Base-by-base conservation (phyloP, 2,329 filamentous ascomycete genomes). In the Alternaria hordeiaustralica region DNA sequence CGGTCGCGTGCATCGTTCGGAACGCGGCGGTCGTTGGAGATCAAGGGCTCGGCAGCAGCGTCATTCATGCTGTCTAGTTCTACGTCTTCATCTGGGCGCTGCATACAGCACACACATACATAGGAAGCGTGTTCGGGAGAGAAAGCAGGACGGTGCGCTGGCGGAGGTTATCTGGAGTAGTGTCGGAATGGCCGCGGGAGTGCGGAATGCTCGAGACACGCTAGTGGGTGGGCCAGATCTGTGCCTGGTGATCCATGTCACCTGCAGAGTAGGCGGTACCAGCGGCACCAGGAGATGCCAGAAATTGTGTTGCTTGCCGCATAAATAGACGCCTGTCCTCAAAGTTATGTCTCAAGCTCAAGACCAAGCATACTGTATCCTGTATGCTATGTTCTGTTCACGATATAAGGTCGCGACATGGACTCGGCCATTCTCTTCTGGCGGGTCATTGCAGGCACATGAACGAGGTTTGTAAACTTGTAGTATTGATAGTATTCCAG, bases 1-100 rank as follows among this genome's bases (percentile, higher is more conserved):
- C 21, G 58, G 44, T 68, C 55, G 51, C 53, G 55, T 36, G 45
- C 47, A 20, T 61, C 54, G 36, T 54, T 55, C 57, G 64, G 62
- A 53, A 68, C 56, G 12, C 65, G 58, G 45, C 61, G 58, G 49
- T 64, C 15, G 55, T 57, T 60, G 18, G 68, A 58, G 45, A 80
- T 77, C 6, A 80, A 70, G 9, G 77, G 78, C 62, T 79, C 76
- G 8, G 73, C 68, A 11, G 77, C 75, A 9, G 71, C 63, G 58
- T 76, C 70, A 36, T 58, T 68, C 76, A 79, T 78, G 58, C 60
- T 71, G 61, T 71, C 55, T 45, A 76, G 62, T 64, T 75, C 72
- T 54, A 75, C 57, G 49, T 65, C 65, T 58, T 69, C 61, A 62
- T 58, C 58, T 21, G 67, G 46, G 64, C 51, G 59, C 45, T 51